Percentiles rank a stretch among this genome's conserved stretches.
These are phyloP conservation scores for Picocystis salinarum DNA, from an alignment of 139 green algal genomes.

Conservation along the genomic window DNA sequence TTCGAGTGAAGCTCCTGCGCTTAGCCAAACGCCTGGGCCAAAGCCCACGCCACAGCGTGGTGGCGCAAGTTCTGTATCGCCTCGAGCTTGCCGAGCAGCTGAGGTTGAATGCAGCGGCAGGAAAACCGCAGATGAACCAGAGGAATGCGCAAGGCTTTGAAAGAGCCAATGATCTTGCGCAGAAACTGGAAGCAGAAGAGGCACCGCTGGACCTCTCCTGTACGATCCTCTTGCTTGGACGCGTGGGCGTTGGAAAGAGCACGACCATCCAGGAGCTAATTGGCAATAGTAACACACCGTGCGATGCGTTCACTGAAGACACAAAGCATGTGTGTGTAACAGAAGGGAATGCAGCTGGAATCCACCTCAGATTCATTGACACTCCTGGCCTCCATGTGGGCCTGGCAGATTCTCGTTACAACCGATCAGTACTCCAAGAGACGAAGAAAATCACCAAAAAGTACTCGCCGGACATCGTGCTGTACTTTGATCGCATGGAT, in stretches of 20 bases:
- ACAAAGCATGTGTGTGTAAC: slow-evolving; percentile 28
- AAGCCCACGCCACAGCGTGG: slow-evolving; percentile 17
- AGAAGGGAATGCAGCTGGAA: slow-evolving; percentile 27
- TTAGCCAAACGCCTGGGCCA: slow-evolving; percentile 30
- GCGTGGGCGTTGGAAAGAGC: slow-evolving; percentile 46
- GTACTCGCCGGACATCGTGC: slow-evolving; percentile 45
- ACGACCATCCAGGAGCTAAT: slow-evolving; percentile 46
- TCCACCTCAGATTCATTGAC: slow-evolving; percentile 55
- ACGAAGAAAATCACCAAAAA: slow-evolving; percentile 23
- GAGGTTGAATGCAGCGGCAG: slow-evolving; percentile 9
- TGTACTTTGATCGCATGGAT: slow-evolving; percentile 66
- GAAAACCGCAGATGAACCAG: neutral
- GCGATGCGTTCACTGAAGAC: slow-evolving; percentile 12
- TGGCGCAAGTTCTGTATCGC: slow-evolving; percentile 44
- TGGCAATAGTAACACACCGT: slow-evolving; percentile 6
- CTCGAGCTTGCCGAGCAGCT: slow-evolving; percentile 61
- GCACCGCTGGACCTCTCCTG: slow-evolving; percentile 25
- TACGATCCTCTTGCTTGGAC: slow-evolving; percentile 55
- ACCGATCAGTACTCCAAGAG: slow-evolving; percentile 12
- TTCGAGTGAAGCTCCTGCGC: slow-evolving; percentile 39
- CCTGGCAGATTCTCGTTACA: slow-evolving; percentile 18
- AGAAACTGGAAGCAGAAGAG: slow-evolving; percentile 9
- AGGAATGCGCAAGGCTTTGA: slow-evolving; percentile 8
- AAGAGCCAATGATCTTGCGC: slow-evolving; percentile 9
- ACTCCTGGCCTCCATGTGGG: slow-evolving; percentile 46